Conservation (phyloP, 768 basidiomycete species). For the Mycena chlorophos region DNA sequence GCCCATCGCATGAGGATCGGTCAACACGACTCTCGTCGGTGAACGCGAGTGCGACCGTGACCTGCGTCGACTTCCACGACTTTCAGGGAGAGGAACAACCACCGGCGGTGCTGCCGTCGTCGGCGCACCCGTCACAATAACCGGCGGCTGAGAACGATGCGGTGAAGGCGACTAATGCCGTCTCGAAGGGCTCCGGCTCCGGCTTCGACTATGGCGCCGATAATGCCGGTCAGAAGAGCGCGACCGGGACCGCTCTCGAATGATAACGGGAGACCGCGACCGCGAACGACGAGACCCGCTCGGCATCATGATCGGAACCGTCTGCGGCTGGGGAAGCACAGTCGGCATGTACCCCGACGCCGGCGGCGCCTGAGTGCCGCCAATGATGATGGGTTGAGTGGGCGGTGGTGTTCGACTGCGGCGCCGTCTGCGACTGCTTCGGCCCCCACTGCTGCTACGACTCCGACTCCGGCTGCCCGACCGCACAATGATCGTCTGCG, state of each 20-base stretch:
- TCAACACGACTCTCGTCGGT: too few relatives aligned
- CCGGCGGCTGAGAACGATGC: background rate
- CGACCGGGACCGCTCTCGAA: too few relatives aligned
- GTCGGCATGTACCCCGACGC: too few relatives aligned
- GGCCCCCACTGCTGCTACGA: background rate
- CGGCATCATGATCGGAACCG: too few relatives aligned
- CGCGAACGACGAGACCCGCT: too few relatives aligned
- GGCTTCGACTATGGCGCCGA: constrained; percentile 5
- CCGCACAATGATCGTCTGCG: background rate
- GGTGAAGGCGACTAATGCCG: background rate
- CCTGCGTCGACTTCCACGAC: background rate
- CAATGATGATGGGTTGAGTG: background rate
- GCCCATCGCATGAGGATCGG: too few relatives aligned
- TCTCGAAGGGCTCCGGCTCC: constrained; percentile 2
- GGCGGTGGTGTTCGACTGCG: background rate
- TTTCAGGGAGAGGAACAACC: background rate
- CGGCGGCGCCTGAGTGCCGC: too few relatives aligned
- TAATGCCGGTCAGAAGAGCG: too few relatives aligned
- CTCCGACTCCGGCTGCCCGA: background rate
- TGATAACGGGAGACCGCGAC: too few relatives aligned
- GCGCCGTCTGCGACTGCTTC: constrained; percentile 3
- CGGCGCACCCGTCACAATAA: constrained; percentile 10
- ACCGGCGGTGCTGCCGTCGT: constrained; percentile 1
- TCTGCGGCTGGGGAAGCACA: too few relatives aligned
- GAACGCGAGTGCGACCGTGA: constrained; percentile 14